Base-by-base conservation (phyloP, 345 rosid genomes). In the Salix suchowensis region DNA sequence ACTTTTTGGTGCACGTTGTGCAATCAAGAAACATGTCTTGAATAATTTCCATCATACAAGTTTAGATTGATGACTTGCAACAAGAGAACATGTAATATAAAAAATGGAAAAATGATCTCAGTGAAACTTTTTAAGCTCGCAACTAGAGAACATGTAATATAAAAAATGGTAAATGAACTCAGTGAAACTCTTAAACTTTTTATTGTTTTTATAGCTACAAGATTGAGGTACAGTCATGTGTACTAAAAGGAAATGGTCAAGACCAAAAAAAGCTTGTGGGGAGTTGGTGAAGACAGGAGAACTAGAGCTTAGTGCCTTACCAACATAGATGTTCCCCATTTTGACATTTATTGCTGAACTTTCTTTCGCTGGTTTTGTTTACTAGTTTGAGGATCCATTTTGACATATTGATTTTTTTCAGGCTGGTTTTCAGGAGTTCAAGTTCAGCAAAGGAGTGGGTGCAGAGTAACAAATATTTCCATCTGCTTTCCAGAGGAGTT, bases 341-440 rank as follows among this genome's bases (percentile, higher is more conserved):
- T 19, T 18, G 4, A 21, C 4, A 44, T 58, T 58, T 58, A 21
- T 58, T 58, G 14, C 24, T 4, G 10, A 1, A n/a, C 26, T 36
- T 11, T 0, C 36, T 16, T 72, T 76, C 24, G 75, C 32, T 40
- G 48, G 36, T 77, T 67, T 52, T 39, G 6, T 36, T 79, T 46
- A 15, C 60, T n/a, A 72, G 67, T 60, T 73, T 42, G 15, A 62
- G 39, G 58, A 67, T 77, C 58, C 39, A 48, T 44, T 42, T 67
- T 64, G 74, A 48, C n/a, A 30, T 67, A 40, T 21, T 72, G 76
- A 21, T 21, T 72, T 67, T 88, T 32, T 65, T 26, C 89, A 93
- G 97, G 91, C 77, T 93, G 68, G 86, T 91, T 78, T 90, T 95
- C 70, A 84, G 86, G 86, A 86, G 88, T 73, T 93, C 97, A 15